Conservation (phyloP, 345 rosid species). For the Stellera chamaejasme region DNA sequence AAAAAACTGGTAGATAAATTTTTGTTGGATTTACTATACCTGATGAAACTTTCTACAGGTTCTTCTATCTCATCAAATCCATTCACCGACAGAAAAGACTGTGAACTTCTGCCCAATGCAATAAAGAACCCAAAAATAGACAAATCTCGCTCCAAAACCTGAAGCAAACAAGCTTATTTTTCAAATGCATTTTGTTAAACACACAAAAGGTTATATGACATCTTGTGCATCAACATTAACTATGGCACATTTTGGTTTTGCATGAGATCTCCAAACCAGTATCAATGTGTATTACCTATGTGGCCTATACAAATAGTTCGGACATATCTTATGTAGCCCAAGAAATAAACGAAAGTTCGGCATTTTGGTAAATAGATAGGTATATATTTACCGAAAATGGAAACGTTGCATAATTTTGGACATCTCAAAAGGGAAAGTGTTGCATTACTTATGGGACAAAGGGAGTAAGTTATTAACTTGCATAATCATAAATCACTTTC, state of each 20-base stretch:
- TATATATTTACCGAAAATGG: too few relatives aligned
- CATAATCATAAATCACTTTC: too few relatives aligned
- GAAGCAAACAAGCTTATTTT: slow-evolving; percentile 26
- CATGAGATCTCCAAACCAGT: neutral
- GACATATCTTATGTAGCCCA: too few relatives aligned
- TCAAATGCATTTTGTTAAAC: slow-evolving; percentile 9
- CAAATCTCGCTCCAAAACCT: slow-evolving; percentile 93
- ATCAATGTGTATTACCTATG: too few relatives aligned
- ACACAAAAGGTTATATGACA: neutral
- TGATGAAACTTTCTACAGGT: slow-evolving; percentile 62
- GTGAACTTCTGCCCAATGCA: slow-evolving; percentile 83
- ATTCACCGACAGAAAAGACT: slow-evolving; percentile 59
- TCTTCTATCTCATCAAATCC: slow-evolving; percentile 58
- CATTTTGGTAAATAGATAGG: too few relatives aligned
- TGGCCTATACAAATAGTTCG: slow-evolving; percentile 2
- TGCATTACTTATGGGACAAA: too few relatives aligned
- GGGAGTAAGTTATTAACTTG: too few relatives aligned
- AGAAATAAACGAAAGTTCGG: too few relatives aligned
- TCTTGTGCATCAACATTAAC: slow-evolving; percentile 4
- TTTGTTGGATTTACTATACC: slow-evolving; percentile 31
- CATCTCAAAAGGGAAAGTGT: too few relatives aligned
- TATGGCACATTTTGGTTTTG: slow-evolving; percentile 1
- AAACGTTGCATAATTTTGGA: too few relatives aligned
- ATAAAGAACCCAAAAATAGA: slow-evolving; percentile 98
- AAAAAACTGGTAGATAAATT: too few relatives aligned